Evolutionary conservation across 305 asterid species (phyloP).

Genomic region (Coffea humblotiana): DNA sequence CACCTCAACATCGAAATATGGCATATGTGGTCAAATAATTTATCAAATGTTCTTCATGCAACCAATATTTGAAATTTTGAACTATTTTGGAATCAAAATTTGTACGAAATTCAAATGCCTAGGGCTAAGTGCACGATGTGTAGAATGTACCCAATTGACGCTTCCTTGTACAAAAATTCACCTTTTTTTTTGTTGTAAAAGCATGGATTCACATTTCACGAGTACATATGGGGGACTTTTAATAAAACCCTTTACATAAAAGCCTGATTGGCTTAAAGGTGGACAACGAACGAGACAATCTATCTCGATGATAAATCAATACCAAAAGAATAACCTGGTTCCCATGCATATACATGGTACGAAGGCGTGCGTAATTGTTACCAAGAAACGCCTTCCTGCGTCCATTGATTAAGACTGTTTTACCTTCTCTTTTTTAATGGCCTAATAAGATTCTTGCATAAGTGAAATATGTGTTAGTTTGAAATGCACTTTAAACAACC

Average conservation of each 20-base stretch:
- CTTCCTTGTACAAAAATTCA: background rate
- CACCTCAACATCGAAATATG: background rate
- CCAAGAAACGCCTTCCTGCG: background rate
- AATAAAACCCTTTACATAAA: background rate
- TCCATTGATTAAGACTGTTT: background rate
- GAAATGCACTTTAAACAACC: conserved; percentile 2
- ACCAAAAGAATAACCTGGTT: background rate
- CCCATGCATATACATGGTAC: background rate
- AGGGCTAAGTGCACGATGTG: background rate
- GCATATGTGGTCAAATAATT: background rate
- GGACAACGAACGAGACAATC: background rate
- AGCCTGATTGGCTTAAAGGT: background rate
- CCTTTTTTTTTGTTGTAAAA: background rate
- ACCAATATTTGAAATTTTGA: background rate
- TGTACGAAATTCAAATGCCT: background rate
- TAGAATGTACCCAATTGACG: background rate
- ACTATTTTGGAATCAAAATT: background rate
- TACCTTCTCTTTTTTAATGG: background rate
- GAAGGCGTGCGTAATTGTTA: background rate
- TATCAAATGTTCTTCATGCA: background rate
- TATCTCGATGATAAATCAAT: background rate
- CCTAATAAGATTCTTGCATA: background rate
- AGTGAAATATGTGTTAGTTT: background rate
- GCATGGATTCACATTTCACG: conserved; percentile 1
- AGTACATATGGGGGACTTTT: background rate